These are phyloP conservation scores for Grosmannia clavigera DNA, from an alignment of 2,329 filamentous ascomycete genomes.

Conservation along the genomic window DNA sequence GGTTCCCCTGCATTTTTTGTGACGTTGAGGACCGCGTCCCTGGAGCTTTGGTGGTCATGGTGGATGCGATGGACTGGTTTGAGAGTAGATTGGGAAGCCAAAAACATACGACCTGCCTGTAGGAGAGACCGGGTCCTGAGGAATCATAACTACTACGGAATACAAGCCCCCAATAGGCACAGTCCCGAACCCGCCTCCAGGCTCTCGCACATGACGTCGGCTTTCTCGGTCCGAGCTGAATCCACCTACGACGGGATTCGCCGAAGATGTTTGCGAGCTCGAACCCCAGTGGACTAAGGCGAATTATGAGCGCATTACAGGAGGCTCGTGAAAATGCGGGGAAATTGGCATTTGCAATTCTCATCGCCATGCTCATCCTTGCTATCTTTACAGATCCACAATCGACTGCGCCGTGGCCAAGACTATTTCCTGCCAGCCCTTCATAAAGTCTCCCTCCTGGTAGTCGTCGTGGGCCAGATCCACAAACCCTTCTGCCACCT, in stretches of 20 bases:
- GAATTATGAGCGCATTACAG: no score
- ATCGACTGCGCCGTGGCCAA: background rate
- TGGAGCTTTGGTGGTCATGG: background rate
- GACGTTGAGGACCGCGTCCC: background rate
- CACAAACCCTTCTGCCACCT: slow-evolving; percentile 2
- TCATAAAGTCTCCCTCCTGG: slow-evolving; percentile 4
- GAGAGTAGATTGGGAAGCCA: background rate
- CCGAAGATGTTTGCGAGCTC: background rate
- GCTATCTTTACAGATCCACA: background rate
- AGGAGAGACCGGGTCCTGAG: background rate
- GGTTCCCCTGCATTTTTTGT: background rate
- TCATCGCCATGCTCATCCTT: background rate
- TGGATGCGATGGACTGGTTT: background rate
- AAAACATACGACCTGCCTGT: background rate
- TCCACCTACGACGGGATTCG: background rate
- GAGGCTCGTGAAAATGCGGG: background rate
- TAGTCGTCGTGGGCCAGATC: slow-evolving; percentile 7
- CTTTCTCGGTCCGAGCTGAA: background rate
- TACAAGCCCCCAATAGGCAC: background rate
- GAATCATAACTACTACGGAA: background rate
- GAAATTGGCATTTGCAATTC: background rate
- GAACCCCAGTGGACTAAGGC: background rate
- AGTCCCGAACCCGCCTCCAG: background rate
- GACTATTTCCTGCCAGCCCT: slow-evolving; percentile 1
- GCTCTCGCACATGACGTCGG: background rate